Evolutionary conservation across 176 grass and related monocot species (phyloP).

Genomic region (Musa acuminata): DNA sequence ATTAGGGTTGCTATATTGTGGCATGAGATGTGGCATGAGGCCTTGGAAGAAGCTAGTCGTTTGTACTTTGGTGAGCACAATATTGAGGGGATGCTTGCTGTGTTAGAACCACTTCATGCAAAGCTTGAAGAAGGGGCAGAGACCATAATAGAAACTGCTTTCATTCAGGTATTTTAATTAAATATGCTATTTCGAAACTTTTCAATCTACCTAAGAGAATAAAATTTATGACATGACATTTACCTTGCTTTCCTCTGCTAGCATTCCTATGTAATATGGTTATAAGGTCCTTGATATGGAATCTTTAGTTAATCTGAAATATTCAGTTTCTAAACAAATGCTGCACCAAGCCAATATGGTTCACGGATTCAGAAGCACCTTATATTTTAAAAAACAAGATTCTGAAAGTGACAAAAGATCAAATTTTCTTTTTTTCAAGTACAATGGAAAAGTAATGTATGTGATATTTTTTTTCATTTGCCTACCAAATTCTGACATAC

Average conservation of each 20-base stretch:
- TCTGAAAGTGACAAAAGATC: too few relatives aligned
- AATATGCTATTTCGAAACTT: slow-evolving; percentile 1
- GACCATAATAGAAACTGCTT: slow-evolving; percentile 77
- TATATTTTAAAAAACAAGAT: too few relatives aligned
- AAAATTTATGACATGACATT: neutral
- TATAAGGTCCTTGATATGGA: too few relatives aligned
- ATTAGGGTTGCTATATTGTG: slow-evolving; percentile 96
- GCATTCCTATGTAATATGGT: too few relatives aligned
- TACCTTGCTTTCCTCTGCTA: neutral
- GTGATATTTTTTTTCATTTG: neutral
- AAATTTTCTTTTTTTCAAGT: too few relatives aligned
- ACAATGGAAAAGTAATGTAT: neutral
- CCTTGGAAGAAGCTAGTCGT: slow-evolving; percentile 93
- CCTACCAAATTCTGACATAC: neutral
- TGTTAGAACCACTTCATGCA: slow-evolving; percentile 84
- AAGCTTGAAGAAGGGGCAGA: slow-evolving; percentile 72
- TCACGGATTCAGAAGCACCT: too few relatives aligned
- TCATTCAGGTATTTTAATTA: slow-evolving; percentile 67
- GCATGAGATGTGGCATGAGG: slow-evolving; percentile 99
- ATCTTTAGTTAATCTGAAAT: too few relatives aligned
- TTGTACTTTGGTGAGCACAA: slow-evolving; percentile 99
- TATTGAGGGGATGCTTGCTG: slow-evolving; percentile 84
- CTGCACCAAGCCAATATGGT: too few relatives aligned
- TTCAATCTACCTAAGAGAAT: neutral
- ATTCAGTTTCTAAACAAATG: too few relatives aligned